A percentile compares a stretch with the other conserved stretches of the same genome.
Evolutionary conservation across 805 yeast species (phyloP).

Genomic region (Metschnikowia continentalis): DNA sequence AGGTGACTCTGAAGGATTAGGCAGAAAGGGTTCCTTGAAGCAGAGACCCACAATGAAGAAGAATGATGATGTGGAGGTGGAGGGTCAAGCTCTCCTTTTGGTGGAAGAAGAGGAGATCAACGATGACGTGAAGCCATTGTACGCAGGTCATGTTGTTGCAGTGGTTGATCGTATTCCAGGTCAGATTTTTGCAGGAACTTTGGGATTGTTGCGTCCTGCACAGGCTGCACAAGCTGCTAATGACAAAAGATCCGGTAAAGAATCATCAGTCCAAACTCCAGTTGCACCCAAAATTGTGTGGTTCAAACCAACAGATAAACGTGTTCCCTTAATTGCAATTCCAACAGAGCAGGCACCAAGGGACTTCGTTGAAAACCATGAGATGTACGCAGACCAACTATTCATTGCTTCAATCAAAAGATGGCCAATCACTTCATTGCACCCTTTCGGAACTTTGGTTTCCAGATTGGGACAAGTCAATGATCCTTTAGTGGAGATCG

Average conservation of each 20-base stretch:
- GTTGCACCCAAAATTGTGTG: slow-evolving; percentile 90
- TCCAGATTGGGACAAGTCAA: slow-evolving; percentile 81
- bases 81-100: slow-evolving; percentile 87
- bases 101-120: slow-evolving; percentile 95
- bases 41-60: slow-evolving; percentile 97
- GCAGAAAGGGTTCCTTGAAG: slow-evolving; percentile 83
- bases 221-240: slow-evolving; percentile 85
- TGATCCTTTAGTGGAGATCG: slow-evolving; percentile 74
- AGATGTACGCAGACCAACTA: slow-evolving; percentile 69
- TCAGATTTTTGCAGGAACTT: slow-evolving; percentile 89
- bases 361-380: slow-evolving; percentile 92
- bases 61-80: slow-evolving; percentile 97
- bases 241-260: slow-evolving; percentile 44
- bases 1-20: slow-evolving; percentile 32
- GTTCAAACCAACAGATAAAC: slow-evolving; percentile 98
- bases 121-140: slow-evolving; percentile 88
- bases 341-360: slow-evolving; percentile 98
- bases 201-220: slow-evolving; percentile 91
- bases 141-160: slow-evolving; percentile 98
- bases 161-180: slow-evolving; percentile 97
- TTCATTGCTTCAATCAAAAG: slow-evolving; percentile 95
- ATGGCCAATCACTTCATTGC: slow-evolving; percentile 98
- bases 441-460: slow-evolving; percentile 93
- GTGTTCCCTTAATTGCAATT: slow-evolving; percentile 95
- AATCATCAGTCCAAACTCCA: slow-evolving; percentile 41